Evolutionary conservation across 805 yeast species (phyloP).

Genomic region (Millerozyma miso): DNA sequence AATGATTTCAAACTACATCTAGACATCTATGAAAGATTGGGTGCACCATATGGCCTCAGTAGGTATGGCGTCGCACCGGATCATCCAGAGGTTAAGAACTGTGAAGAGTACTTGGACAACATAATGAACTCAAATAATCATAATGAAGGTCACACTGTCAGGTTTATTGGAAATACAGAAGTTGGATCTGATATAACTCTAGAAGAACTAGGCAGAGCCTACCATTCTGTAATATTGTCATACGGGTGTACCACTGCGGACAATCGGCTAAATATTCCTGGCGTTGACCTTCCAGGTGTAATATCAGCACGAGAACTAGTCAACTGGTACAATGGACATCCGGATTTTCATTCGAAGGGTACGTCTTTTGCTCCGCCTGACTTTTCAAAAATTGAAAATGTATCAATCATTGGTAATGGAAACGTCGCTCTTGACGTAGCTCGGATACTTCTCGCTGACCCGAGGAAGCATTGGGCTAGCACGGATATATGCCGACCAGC

Average conservation of each 20-base stretch:
- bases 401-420: constrained; percentile 91
- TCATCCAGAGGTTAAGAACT: constrained; percentile 92
- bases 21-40: constrained; percentile 78
- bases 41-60: constrained; percentile 88
- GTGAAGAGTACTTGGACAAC: constrained; percentile 68
- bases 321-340: constrained; percentile 95
- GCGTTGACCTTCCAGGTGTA: constrained; percentile 61
- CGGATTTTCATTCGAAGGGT: constrained; percentile 44
- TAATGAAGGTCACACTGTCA: constrained; percentile 17
- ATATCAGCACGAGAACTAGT: constrained; percentile 82
- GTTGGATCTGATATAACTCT: constrained; percentile 63
- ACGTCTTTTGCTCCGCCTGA: constrained; percentile 41
- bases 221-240: constrained; percentile 72
- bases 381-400: constrained; percentile 57
- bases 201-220: constrained; percentile 45
- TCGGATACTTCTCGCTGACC: constrained; percentile 61
- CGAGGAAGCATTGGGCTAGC: constrained; percentile 49
- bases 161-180: constrained; percentile 66
- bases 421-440: constrained; percentile 94
- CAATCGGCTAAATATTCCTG: constrained; percentile 55
- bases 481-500: constrained; percentile 77
- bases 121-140: constrained; percentile 20
- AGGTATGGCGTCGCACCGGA: constrained; percentile 99
- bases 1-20: constrained; percentile 35
- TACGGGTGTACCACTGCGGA: constrained; percentile 71